These are phyloP conservation scores for Chondrostereum purpureum DNA, from an alignment of 1,284 basidiomycete genomes.

Conservation along the genomic window DNA sequence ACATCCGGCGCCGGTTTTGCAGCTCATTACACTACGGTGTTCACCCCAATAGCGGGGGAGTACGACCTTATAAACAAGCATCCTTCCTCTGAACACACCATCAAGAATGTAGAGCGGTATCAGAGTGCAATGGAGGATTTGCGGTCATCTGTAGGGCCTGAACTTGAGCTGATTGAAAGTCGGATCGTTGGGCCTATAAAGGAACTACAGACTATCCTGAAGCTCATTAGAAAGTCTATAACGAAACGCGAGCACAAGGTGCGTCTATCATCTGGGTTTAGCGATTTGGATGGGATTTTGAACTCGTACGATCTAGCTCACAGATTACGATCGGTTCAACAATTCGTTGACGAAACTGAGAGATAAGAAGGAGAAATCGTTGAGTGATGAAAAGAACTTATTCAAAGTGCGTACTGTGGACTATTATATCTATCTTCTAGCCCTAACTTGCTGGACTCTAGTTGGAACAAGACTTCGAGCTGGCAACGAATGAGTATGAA, in stretches of 20 bases:
- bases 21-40: constrained; percentile 70
- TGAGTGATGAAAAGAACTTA: constrained; percentile 91
- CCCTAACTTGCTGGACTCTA: constrained; percentile 26
- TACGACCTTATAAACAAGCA: constrained; percentile 76
- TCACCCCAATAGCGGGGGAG: constrained; percentile 79
- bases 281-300: constrained; percentile 1
- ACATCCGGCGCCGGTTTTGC: constrained; percentile 74
- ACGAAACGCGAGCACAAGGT: constrained; percentile 97
- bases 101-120: constrained; percentile 73
- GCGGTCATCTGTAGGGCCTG: constrained; percentile 73
- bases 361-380: constrained; percentile 94
- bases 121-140: constrained; percentile 80
- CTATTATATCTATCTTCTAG: not conserved
- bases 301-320: constrained; percentile 46
- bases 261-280: constrained; percentile 13
- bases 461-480: constrained; percentile 97
- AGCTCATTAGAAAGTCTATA: constrained; percentile 88
- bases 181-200: constrained; percentile 83
- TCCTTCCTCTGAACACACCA: constrained; percentile 73
- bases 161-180: constrained; percentile 92
- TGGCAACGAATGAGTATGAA: constrained; percentile 93
- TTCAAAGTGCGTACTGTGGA: constrained; percentile 65
- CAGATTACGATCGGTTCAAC: constrained; percentile 95
- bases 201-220: constrained; percentile 84
- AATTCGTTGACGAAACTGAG: constrained; percentile 92